Evolutionary conservation across 2,329 filamentous ascomycete genomes (phyloP).

Genomic region (Plectosphaerella cucumerina): DNA sequence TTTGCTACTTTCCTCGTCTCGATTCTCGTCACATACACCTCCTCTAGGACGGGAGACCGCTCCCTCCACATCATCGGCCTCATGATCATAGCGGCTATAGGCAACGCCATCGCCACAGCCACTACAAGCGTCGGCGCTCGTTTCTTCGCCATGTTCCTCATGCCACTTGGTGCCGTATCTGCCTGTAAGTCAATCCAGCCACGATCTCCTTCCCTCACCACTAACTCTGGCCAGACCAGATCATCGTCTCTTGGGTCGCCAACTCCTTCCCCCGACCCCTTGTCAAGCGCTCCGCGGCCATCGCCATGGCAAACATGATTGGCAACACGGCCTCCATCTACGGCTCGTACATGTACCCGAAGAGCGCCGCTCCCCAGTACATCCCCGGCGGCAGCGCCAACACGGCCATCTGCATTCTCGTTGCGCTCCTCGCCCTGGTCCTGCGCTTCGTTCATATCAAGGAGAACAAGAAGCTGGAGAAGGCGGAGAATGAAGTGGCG

Average conservation of each 20-base stretch:
- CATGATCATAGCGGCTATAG: slow-evolving; percentile 46
- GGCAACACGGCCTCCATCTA: slow-evolving; percentile 55
- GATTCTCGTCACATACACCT: slow-evolving; percentile 49
- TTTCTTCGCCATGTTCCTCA: slow-evolving; percentile 61
- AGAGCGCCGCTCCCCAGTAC: slow-evolving; percentile 37
- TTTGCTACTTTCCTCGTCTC: slow-evolving; percentile 50
- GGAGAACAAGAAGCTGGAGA: slow-evolving; percentile 58
- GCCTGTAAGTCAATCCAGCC: slow-evolving; percentile 26
- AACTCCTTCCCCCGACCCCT: slow-evolving; percentile 69
- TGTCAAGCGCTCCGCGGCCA: slow-evolving; percentile 60
- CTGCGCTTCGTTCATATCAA: slow-evolving; percentile 50
- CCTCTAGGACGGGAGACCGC: slow-evolving; percentile 49
- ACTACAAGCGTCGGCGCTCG: slow-evolving; percentile 45
- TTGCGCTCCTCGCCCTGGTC: slow-evolving; percentile 46
- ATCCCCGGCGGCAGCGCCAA: slow-evolving; percentile 55
- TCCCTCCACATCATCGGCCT: slow-evolving; percentile 51
- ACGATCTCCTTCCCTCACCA: neutral
- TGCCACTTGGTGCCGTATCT: slow-evolving; percentile 50
- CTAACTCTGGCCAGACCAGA: slow-evolving; percentile 30
- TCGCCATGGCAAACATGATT: slow-evolving; percentile 64
- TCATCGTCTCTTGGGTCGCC: slow-evolving; percentile 63
- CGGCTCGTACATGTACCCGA: slow-evolving; percentile 42
- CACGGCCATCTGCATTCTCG: slow-evolving; percentile 58
- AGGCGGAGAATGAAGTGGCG: slow-evolving; percentile 27
- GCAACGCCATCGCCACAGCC: slow-evolving; percentile 51